Evolutionary conservation across 768 basidiomycete genomes (phyloP).

Genomic region (Pleurotus giganteus): DNA sequence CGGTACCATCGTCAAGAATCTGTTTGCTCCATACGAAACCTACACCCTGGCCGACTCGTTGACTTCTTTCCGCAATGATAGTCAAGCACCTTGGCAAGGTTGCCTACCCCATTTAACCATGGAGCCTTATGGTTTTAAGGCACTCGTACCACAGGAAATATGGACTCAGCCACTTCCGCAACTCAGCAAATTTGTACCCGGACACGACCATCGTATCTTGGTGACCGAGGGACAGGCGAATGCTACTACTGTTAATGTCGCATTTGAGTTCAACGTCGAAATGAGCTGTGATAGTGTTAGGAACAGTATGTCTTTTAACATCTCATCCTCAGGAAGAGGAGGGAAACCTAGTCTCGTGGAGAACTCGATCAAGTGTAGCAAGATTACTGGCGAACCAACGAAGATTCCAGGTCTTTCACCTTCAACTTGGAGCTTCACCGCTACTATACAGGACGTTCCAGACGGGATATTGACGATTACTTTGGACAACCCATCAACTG

Average conservation of each 20-base stretch:
- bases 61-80: slow-evolving; percentile 59
- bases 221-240: slow-evolving; percentile 42
- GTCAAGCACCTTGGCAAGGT: slow-evolving; percentile 64
- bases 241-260: slow-evolving; percentile 61
- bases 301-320: slow-evolving; percentile 57
- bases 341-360: slow-evolving; percentile 46
- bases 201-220: slow-evolving; percentile 78
- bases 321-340: slow-evolving; percentile 67
- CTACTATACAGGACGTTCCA: slow-evolving; percentile 68
- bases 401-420: slow-evolving; percentile 50
- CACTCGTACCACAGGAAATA: slow-evolving; percentile 61
- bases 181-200: slow-evolving; percentile 78
- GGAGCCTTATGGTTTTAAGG: slow-evolving; percentile 79
- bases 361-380: slow-evolving; percentile 44
- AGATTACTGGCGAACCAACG: slow-evolving; percentile 48
- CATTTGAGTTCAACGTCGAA: slow-evolving; percentile 71
- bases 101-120: slow-evolving; percentile 68
- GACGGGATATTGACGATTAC: slow-evolving; percentile 82
- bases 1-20: slow-evolving; percentile 63
- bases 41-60: slow-evolving; percentile 67
- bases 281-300: slow-evolving; percentile 80
- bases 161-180: slow-evolving; percentile 75
- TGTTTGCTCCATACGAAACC: slow-evolving; percentile 83
- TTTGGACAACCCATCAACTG: slow-evolving; percentile 53
- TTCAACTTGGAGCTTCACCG: slow-evolving; percentile 73